Conservation (phyloP, 441 rosid genomes). For the Gossypium trilobum region DNA sequence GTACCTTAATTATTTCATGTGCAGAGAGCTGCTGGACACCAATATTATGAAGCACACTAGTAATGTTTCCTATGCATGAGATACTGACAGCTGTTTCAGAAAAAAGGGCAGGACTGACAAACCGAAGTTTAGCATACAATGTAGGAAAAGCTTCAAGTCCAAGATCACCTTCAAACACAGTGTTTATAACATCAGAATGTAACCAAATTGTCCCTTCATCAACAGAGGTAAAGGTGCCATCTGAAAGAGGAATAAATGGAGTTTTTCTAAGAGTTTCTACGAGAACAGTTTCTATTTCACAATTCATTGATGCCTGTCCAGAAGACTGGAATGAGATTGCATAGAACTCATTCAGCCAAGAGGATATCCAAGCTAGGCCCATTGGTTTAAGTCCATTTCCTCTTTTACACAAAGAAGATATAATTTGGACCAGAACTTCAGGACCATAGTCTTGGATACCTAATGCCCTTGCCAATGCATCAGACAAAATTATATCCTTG, state of each 20-base stretch:
- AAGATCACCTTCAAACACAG: conserved; percentile 40
- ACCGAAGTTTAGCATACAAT: conserved; percentile 64
- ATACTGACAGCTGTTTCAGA: conserved; percentile 36
- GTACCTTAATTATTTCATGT: conserved; percentile 75
- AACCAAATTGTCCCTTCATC: conserved; percentile 75
- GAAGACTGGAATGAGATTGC: conserved; percentile 41
- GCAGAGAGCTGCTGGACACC: conserved; percentile 82
- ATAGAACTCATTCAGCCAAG: conserved; percentile 55
- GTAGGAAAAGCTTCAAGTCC: conserved; percentile 60
- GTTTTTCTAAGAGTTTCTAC: conserved; percentile 42
- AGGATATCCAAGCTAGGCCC: conserved; percentile 70
- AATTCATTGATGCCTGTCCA: conserved; percentile 28
- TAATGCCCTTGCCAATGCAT: conserved; percentile 69
- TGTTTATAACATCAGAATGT: conserved; percentile 38
- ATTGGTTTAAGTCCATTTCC: conserved; percentile 50
- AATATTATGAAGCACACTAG: conserved; percentile 56
- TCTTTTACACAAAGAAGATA: conserved; percentile 46
- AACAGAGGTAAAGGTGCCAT: conserved; percentile 70
- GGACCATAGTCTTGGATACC: conserved; percentile 81
- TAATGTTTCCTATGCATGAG: conserved; percentile 36
- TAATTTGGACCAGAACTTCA: conserved; percentile 53
- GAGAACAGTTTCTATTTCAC: conserved; percentile 33
- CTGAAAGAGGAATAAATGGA: conserved; percentile 80
- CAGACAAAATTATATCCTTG: conserved; percentile 65
- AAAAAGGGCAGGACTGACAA: conserved; percentile 55